A percentile compares a stretch with the other conserved stretches of the same genome.
Conservation (phyloP, 1,284 basidiomycete species). For the Thecaphora frezii region DNA sequence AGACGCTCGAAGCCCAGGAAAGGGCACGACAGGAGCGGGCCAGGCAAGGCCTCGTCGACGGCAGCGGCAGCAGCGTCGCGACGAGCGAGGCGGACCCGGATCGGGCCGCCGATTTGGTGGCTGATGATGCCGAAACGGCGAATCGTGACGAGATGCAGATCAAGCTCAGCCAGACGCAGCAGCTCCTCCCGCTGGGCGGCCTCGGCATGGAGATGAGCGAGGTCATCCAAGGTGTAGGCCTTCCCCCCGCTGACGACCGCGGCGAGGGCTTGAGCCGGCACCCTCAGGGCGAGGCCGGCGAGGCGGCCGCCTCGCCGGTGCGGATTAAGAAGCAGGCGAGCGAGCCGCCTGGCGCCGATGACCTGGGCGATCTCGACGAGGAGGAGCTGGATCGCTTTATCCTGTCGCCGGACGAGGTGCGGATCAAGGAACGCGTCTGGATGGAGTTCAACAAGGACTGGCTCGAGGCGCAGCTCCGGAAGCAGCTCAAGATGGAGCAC, state of each 20-base stretch:
- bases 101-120: conserved; percentile 4
- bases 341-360: conserved; percentile 17
- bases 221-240: not conserved
- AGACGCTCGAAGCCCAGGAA: conserved; percentile 41
- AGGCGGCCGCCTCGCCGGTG: not conserved
- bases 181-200: conserved; percentile 34
- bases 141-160: conserved; percentile 14
- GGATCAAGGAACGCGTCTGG: conserved; percentile 91
- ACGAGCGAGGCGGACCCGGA: not conserved
- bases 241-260: not conserved
- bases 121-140: conserved; percentile 17
- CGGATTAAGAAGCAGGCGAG: not conserved
- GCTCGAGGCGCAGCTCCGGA: conserved; percentile 68
- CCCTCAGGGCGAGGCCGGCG: conserved; percentile 4
- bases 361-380: conserved; percentile 70
- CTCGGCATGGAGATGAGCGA: conserved; percentile 41
- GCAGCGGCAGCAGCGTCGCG: no score
- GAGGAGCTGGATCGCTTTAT: conserved; percentile 84
- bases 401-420: conserved; percentile 80
- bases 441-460: conserved; percentile 94
- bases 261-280: not conserved
- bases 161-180: conserved; percentile 28
- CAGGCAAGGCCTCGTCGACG: conserved; percentile 17
- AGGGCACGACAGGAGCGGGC: conserved; percentile 39
- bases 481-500: conserved; percentile 54